Evolutionary conservation across 2,329 filamentous ascomycete species (phyloP), one percentile per base, ranked within the genome.

Genomic region (Penicillium crustosum): DNA sequence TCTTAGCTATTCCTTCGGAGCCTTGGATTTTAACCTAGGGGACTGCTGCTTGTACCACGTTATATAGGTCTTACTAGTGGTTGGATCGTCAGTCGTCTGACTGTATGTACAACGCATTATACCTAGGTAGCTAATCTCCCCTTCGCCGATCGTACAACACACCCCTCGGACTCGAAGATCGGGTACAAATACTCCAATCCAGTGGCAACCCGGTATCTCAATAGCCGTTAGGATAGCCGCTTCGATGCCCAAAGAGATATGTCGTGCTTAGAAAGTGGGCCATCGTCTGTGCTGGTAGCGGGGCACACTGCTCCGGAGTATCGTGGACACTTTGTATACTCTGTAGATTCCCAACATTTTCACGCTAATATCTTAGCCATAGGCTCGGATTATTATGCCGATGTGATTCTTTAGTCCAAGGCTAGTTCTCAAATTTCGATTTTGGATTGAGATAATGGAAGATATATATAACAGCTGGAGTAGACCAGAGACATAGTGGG

Each of bases 191-290:
- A 15, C 21, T 17, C 33, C 15, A 35, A 23, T 31, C 1, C 4
- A 19, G 43, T 31, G 21, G 7, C 29, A 21, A 19, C 25, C 2
- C 6, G 5, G 6, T 27, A 29, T 19, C 7, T 60, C 60, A 54
- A 60, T 58, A 58, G 61, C 61, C 55, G 57, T 42, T 41, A 49
- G 21, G 33, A 58, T 56, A 57, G 25, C 57, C 57, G 59, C 52
- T 57, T 31, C 27, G 19, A 35, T 52, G n/a, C 49, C 49, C 45
- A 38, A 50, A 49, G 13, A 35, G 15, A 25, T 12, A 44, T 49
- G 19, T 36, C 35, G 44, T 35, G 36, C 43, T 33, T 45, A n/a
- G 12, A 42, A 49, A 50, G 53, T 33, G 53, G 53, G 53, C 45
- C 44, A 29, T 19, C 39, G 25, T 50, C 36, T 21, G 45, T 50